Conservation (phyloP, 805 yeast genomes). For the Suhomyces sp. region DNA sequence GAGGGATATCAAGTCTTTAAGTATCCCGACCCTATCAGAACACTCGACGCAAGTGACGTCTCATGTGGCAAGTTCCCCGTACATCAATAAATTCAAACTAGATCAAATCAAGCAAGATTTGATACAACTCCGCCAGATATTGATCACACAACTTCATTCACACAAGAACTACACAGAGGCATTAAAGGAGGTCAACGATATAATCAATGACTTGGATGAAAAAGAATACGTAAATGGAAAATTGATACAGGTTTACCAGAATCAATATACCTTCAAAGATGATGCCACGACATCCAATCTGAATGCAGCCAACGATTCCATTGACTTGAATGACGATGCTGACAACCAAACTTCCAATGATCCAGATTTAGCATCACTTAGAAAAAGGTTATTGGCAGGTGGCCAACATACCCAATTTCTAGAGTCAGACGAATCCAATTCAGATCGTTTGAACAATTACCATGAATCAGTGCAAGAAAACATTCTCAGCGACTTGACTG, state of each 20-base stretch:
- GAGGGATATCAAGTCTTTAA: constrained; percentile 14
- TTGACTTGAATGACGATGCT: constrained; percentile 1
- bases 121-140: constrained; percentile 5
- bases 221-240: constrained; percentile 19
- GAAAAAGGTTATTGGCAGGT: constrained; percentile 26
- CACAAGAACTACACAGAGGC: constrained; percentile 14
- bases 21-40: constrained; percentile 13
- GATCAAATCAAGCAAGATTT: constrained; percentile 18
- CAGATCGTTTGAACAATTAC: constrained; percentile 30
- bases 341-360: constrained; percentile 8
- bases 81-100: constrained; percentile 20
- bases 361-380: constrained; percentile 21
- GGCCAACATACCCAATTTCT: constrained; percentile 17
- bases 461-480: constrained; percentile 50
- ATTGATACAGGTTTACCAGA: constrained; percentile 12
- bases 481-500: constrained; percentile 47
- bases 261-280: constrained; percentile 3
- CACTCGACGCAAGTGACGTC: constrained; percentile 4
- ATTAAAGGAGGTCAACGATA: constrained; percentile 11
- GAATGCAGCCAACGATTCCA: neutral
- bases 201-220: constrained; percentile 21
- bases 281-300: constrained; percentile 2
- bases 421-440: constrained; percentile 9
- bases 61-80: constrained; percentile 18
- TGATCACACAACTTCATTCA: constrained; percentile 9